Conservation (phyloP, 345 rosid genomes). For the sweet orange (Citrus sinensis) region DVS_A1.0 CM039162.1:1058001-1058500, state of each 20-base stretch:
- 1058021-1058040: constrained; percentile 88
- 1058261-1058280: constrained; percentile 86
- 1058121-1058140: constrained; percentile 83
- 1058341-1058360: constrained; percentile 99
- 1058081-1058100: constrained; percentile 82
- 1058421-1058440: constrained; percentile 91
- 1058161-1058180: constrained; percentile 83
- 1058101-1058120: constrained; percentile 84
- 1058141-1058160: constrained; percentile 74
- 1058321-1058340: constrained; percentile 98
- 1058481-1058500: constrained; percentile 97
- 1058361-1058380: constrained; percentile 89
- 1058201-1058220: constrained; percentile 76
- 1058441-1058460: constrained; percentile 98
- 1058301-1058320: constrained; percentile 96
- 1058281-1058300: constrained; percentile 98
- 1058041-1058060: constrained; percentile 97
- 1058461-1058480: constrained; percentile 96
- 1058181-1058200: constrained; percentile 85
- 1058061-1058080: constrained; percentile 77
- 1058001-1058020: constrained; percentile 97
- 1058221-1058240: constrained; percentile 99
- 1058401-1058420: constrained; percentile 96
- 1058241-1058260: constrained; percentile 90
- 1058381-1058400: constrained; percentile 96